A percentile compares a stretch with the other conserved stretches of the same genome.
Conservation (phyloP, 805 yeast species). For the Candida quercuum region DNA sequence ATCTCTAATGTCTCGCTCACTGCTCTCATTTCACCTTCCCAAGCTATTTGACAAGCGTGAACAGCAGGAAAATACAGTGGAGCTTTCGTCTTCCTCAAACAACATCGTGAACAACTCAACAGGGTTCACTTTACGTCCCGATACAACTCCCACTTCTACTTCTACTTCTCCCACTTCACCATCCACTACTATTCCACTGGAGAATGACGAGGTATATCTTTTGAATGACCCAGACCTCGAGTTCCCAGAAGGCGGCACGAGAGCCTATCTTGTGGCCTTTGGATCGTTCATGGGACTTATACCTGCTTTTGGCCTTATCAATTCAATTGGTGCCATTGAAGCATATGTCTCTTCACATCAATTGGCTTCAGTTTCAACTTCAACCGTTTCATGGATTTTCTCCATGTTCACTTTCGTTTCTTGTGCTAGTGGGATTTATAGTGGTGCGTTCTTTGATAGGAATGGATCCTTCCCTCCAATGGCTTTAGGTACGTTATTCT, state of each 20-base stretch:
- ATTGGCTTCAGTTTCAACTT: conserved; percentile 39
- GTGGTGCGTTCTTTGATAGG: conserved; percentile 59
- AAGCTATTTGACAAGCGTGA: too few species aligned
- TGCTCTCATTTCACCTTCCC: too few species aligned
- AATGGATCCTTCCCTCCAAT: conserved; percentile 48
- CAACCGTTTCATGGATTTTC: conserved; percentile 62
- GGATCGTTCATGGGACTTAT: conserved; percentile 58
- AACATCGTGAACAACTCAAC: too few species aligned
- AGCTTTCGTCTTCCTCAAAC: not conserved
- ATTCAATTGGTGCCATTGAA: conserved; percentile 63
- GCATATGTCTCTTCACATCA: conserved; percentile 54
- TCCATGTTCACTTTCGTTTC: conserved; percentile 52
- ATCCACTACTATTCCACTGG: not conserved
- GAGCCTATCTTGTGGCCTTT: conserved; percentile 52
- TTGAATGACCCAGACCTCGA: conserved; percentile 16
- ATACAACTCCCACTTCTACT: not conserved
- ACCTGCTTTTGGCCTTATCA: conserved; percentile 55
- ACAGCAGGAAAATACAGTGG: too few species aligned
- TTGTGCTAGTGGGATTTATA: conserved; percentile 47
- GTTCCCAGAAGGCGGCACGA: conserved; percentile 51
- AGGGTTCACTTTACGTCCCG: not conserved
- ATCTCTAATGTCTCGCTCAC: too few species aligned
- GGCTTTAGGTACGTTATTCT: conserved; percentile 37
- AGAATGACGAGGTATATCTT: not conserved
- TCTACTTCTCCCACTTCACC: not conserved